These are phyloP conservation scores for Heterococcus sp. DNA, from an alignment of 108 stramenopile species.

Conservation along the genomic window DNA sequence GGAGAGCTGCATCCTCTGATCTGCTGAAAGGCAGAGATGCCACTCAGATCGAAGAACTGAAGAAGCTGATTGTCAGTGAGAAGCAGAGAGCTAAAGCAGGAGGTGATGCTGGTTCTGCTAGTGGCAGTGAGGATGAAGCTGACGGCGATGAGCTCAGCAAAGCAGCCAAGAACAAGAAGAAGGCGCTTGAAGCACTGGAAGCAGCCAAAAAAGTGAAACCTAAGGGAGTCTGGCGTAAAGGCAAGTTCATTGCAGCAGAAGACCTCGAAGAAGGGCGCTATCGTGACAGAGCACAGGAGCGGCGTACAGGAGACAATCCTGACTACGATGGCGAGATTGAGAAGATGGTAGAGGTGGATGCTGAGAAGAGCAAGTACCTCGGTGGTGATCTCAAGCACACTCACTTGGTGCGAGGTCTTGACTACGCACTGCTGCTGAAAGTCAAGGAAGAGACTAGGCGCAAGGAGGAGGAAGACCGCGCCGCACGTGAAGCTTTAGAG, in stretches of 20 bases:
- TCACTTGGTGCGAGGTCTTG: constrained; percentile 82
- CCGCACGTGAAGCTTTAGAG: not conserved
- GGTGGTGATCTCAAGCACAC: constrained; percentile 80
- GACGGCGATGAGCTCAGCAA: too few species aligned
- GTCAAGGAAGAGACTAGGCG: constrained; percentile 56
- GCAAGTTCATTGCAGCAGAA: constrained; percentile 30
- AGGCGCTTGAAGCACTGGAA: too few species aligned
- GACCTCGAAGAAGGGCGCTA: constrained; percentile 29
- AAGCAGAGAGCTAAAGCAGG: too few species aligned
- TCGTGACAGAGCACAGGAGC: constrained; percentile 57
- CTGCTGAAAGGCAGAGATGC: too few species aligned
- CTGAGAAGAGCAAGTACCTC: constrained; percentile 71
- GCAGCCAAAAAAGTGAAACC: too few species aligned
- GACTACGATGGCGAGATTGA: constrained; percentile 54
- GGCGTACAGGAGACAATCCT: constrained; percentile 51
- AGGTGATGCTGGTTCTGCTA: too few species aligned
- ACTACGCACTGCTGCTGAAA: constrained; percentile 75
- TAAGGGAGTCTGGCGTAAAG: constrained; percentile 37
- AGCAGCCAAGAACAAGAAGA: too few species aligned
- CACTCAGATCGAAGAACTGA: too few species aligned
- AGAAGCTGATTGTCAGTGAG: too few species aligned
- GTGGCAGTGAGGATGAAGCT: too few species aligned
- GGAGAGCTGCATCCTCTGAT: too few species aligned
- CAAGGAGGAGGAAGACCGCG: constrained; percentile 3
- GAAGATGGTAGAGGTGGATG: constrained; percentile 54